Conservation (phyloP, 1,284 basidiomycete species). For the Cutaneotrichosporon cutaneum region DNA sequence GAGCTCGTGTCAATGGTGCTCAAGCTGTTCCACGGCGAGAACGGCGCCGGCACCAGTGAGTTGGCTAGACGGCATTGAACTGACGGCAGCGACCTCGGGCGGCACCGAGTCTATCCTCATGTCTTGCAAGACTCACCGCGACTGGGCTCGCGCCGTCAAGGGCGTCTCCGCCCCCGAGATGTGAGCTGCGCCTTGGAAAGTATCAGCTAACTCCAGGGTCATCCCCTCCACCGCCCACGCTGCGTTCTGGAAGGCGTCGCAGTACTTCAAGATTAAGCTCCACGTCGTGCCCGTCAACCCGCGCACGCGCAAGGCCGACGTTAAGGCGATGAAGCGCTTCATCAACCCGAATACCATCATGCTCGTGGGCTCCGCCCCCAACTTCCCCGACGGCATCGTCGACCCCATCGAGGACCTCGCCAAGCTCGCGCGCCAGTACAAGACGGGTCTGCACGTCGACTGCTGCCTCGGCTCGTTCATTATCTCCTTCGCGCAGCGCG, state of each 20-base stretch:
- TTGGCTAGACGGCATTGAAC: not conserved
- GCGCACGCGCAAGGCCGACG: slow-evolving; percentile 73
- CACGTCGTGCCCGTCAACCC: slow-evolving; percentile 84
- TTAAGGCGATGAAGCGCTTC: slow-evolving; percentile 75
- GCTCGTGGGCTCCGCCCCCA: slow-evolving; percentile 86
- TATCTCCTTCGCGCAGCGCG: slow-evolving; percentile 76
- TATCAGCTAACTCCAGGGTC: slow-evolving; percentile 57
- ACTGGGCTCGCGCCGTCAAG: slow-evolving; percentile 83
- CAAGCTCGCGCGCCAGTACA: slow-evolving; percentile 69
- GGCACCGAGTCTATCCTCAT: slow-evolving; percentile 87
- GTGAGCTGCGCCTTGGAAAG: slow-evolving; percentile 55
- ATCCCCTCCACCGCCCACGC: slow-evolving; percentile 84
- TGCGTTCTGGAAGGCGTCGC: slow-evolving; percentile 89
- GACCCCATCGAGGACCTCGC: slow-evolving; percentile 84
- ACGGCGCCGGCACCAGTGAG: slow-evolving; percentile 74
- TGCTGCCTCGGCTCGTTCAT: slow-evolving; percentile 92
- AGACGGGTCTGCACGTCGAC: slow-evolving; percentile 87
- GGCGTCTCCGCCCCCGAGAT: slow-evolving; percentile 92
- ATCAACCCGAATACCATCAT: slow-evolving; percentile 61
- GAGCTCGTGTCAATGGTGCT: slow-evolving; percentile 95
- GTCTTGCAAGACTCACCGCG: slow-evolving; percentile 89
- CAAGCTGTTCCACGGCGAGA: slow-evolving; percentile 77
- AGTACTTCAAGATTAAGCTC: slow-evolving; percentile 89
- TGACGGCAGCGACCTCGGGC: slow-evolving; percentile 69
- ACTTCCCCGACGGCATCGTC: slow-evolving; percentile 86